These are phyloP conservation scores for Cymbopogon flexuosus DNA, from an alignment of 202 grass and related monocot genomes.

Conservation along the genomic window DNA sequence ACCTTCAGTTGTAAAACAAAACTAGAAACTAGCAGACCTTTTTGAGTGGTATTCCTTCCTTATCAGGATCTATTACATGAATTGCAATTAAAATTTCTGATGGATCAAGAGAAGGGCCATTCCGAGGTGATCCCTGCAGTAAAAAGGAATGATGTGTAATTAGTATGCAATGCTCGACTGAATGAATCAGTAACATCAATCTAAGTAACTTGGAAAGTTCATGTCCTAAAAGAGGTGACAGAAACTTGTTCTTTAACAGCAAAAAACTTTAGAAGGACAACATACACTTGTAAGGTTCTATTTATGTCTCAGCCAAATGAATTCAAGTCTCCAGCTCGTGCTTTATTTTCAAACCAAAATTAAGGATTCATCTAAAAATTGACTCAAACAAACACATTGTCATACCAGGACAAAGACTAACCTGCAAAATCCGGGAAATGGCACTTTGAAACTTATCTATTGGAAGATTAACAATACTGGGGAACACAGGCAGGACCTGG, in stretches of 20 bases:
- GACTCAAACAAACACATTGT: background rate
- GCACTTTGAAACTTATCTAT: conserved; percentile 77
- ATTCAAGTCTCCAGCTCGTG: background rate
- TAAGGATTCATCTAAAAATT: background rate
- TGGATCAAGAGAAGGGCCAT: conserved; percentile 65
- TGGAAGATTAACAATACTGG: conserved; percentile 73
- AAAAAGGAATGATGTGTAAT: conserved; percentile 20
- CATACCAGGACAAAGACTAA: conserved; percentile 38
- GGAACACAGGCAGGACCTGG: conserved; percentile 67
- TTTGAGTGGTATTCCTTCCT: conserved; percentile 80
- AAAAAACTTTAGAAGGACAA: conserved; percentile 3
- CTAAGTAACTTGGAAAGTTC: conserved; percentile 5
- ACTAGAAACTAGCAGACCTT: conserved; percentile 46
- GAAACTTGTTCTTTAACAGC: background rate
- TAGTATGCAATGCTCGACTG: background rate
- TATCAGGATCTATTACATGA: conserved; percentile 90
- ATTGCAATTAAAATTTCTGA: conserved; percentile 93
- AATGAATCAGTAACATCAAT: conserved; percentile 26
- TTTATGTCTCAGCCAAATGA: background rate
- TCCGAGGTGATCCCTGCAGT: conserved; percentile 55
- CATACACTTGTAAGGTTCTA: conserved; percentile 13
- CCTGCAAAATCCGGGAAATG: conserved; percentile 73
- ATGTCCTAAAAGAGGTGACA: conserved; percentile 5
- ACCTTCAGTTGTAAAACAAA: conserved; percentile 4
- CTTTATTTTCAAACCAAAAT: conserved; percentile 24